A percentile compares a stretch with the other conserved stretches of the same genome.
Evolutionary conservation across 169 alveolate genomes (phyloP).

Genomic region (Eimeria acervulina): DNA sequence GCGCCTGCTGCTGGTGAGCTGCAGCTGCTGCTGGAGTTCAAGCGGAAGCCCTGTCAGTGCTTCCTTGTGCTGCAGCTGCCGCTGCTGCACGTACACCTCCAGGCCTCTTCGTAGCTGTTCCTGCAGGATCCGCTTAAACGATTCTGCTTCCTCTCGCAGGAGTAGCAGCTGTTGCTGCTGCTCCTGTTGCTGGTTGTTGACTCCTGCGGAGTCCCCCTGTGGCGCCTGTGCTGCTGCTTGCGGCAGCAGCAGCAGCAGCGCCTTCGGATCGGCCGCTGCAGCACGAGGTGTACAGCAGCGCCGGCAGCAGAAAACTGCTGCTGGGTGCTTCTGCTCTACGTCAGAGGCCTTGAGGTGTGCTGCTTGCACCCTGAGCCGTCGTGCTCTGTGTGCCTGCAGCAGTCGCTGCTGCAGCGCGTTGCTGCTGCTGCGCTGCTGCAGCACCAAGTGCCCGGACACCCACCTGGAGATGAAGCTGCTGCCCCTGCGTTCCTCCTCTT

Average conservation of each 20-base stretch:
- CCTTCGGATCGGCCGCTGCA: not conserved
- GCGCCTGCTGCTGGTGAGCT: not conserved
- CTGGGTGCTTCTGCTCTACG: not conserved
- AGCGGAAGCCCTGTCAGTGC: not conserved
- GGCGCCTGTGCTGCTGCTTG: not conserved
- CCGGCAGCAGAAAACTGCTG: slow-evolving; percentile 28
- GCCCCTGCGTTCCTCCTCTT: slow-evolving; percentile 56
- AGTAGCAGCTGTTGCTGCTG: slow-evolving; percentile 39
- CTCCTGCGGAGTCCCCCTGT: not conserved
- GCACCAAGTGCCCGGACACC: slow-evolving; percentile 12
- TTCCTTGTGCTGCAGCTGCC: slow-evolving; percentile 33
- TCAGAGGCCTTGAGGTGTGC: slow-evolving; percentile 38
- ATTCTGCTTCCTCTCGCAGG: not conserved
- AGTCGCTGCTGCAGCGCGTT: slow-evolving; percentile 51
- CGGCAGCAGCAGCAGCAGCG: slow-evolving; percentile 24
- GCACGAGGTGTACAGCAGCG: not conserved
- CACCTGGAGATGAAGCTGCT: not conserved
- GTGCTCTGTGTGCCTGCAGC: slow-evolving; percentile 54
- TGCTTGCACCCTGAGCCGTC: slow-evolving; percentile 27
- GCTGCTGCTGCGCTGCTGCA: slow-evolving; percentile 44
- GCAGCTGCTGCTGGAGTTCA: slow-evolving; percentile 64
- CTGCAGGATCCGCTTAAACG: not conserved
- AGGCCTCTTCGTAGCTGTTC: slow-evolving; percentile 1
- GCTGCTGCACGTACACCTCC: slow-evolving; percentile 25
- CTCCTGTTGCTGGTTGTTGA: not conserved